Base-by-base conservation (phyloP, 192 early-diverging fungal genomes). In the Oehlia diaphana region DNA sequence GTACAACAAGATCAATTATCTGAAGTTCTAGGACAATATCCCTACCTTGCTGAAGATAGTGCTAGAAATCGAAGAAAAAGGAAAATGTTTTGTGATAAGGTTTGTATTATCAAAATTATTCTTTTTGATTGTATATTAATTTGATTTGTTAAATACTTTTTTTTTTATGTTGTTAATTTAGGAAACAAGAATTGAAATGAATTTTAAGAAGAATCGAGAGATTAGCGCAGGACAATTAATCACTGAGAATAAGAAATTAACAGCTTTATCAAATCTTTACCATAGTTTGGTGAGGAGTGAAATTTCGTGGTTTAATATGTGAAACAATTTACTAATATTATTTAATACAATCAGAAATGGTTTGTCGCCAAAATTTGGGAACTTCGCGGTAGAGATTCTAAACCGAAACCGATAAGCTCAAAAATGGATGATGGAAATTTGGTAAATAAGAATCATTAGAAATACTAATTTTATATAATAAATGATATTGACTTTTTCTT, bases 171-270 rank as follows among this genome's bases (percentile, higher is more conserved):
- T 13, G 10, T 12, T 37, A 47, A 31, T 62, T 42, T 72, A 92
- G 88, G 96, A 98, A 90, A 94, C 93, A 2, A 83, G 81, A 61
- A 66, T 92, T 61, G 94, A 96, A 80, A 84, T 93, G 83, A 89
- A 88, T 14, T 86, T 96, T 26, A 96, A 96, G 79, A 86, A 90
- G 0, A 95, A 95, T 73, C 84, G 95, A 28, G 91, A 92, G 4
- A 88, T 98, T 37, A 86, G 92, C 67, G 81, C 89, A 14, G 87
- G 89, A 76, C 96, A 98, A 80, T 88, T 98, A 3, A 87, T 98
- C n/a, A 91, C 96, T 67, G 96, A 98, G 53, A 83, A 84, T 26
- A 94, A 93, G 76, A 95, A 88, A 68, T 76, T 98, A 47, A 89
- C 91, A 73, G 80, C 88, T 3, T 69, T 96, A 16, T 94, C 92